Evolutionary conservation across 75 land plant species (phyloP).

Genomic region (Pinus tabuliformis): DNA sequence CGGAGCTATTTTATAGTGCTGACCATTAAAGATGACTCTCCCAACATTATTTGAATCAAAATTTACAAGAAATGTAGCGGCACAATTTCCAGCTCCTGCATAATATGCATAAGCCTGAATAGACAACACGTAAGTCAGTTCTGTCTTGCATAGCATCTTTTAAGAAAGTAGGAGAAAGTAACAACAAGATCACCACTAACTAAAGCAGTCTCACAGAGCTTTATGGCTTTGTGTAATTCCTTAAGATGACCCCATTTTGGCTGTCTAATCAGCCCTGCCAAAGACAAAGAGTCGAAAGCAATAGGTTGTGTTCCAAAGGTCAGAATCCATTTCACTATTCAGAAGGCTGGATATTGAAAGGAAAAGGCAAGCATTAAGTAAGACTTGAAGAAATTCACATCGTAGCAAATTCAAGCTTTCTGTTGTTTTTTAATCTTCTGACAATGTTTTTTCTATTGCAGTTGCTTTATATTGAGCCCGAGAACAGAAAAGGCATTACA

Average conservation of each 20-base stretch:
- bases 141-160: neutral
- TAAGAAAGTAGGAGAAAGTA: neutral
- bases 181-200: conserved; percentile 36
- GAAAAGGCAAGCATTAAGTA: neutral
- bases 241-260: conserved; percentile 67
- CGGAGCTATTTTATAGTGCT: conserved; percentile 52
- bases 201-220: conserved; percentile 63
- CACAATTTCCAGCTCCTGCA: conserved; percentile 47
- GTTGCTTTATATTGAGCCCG: neutral
- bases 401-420: neutral
- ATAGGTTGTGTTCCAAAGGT: neutral
- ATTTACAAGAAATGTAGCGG: conserved; percentile 84
- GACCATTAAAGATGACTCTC: conserved; percentile 36
- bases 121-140: neutral
- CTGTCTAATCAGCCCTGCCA: conserved; percentile 44
- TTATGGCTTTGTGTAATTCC: conserved; percentile 50
- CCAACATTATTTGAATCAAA: conserved; percentile 29
- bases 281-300: neutral
- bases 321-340: neutral
- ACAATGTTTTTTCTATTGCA: neutral
- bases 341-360: neutral
- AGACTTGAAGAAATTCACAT: neutral
- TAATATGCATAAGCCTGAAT: conserved; percentile 60
- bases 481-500: neutral
- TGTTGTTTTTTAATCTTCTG: neutral